These are phyloP conservation scores for Colletotrichum sublineola DNA, from an alignment of 2,329 filamentous ascomycete species.

Conservation along the genomic window DNA sequence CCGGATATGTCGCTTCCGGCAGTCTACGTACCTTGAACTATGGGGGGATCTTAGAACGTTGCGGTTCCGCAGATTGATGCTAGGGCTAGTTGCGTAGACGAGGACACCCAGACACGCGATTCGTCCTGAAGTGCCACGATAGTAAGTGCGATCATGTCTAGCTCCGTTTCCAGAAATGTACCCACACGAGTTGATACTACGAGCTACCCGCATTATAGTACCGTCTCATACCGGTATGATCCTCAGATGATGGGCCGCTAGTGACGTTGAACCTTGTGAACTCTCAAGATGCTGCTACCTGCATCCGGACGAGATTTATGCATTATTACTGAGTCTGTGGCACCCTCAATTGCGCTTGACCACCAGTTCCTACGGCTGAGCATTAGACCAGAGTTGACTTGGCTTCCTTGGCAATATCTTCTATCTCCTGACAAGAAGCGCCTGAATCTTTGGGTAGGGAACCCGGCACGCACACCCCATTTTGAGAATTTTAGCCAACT, in stretches of 20 bases:
- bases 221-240: constrained; percentile 32
- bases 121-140: neutral
- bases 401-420: neutral
- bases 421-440: neutral
- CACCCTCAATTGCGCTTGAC: neutral
- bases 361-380: neutral
- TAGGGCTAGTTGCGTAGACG: neutral
- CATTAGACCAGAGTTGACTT: neutral
- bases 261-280: constrained; percentile 5
- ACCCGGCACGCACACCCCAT: neutral
- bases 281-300: neutral
- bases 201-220: neutral
- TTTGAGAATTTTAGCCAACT: neutral
- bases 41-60: too few relatives aligned
- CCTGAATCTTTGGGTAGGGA: neutral
- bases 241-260: constrained; percentile 29
- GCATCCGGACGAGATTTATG: neutral
- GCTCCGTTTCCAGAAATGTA: neutral
- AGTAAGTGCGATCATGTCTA: neutral
- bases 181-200: neutral
- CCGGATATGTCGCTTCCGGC: too few relatives aligned
- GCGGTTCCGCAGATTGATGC: neutral
- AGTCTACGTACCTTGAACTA: too few relatives aligned
- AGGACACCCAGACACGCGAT: neutral
- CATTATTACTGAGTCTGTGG: too few relatives aligned